Percentiles rank a stretch among this genome's conserved stretches.
These are phyloP conservation scores for Hypoxylon rickii DNA, from an alignment of 495 filamentous ascomycete genomes.

Conservation along the genomic window DNA sequence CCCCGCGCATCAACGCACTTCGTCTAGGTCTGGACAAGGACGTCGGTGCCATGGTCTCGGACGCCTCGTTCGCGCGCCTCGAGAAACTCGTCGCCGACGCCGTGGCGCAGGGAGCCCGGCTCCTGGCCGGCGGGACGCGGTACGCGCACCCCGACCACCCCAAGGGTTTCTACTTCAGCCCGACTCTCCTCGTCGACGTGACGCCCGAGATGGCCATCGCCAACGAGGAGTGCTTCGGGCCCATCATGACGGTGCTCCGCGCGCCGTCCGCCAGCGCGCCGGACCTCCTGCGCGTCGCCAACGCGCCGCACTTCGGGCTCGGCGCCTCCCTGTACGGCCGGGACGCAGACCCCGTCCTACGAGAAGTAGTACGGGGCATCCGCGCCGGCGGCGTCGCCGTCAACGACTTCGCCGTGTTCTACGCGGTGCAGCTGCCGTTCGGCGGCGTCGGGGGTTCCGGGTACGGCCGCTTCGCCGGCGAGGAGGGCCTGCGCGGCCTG, in stretches of 20 bases:
- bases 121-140: slow-evolving; percentile 80
- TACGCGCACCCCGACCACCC: slow-evolving; percentile 70
- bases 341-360: slow-evolving; percentile 47
- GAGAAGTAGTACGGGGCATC: slow-evolving; percentile 64
- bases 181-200: slow-evolving; percentile 88
- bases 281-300: slow-evolving; percentile 71
- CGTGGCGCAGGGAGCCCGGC: slow-evolving; percentile 72
- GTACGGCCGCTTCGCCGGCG: slow-evolving; percentile 91
- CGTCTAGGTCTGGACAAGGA: slow-evolving; percentile 70
- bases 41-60: slow-evolving; percentile 88
- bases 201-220: slow-evolving; percentile 80
- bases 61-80: slow-evolving; percentile 67
- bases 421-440: slow-evolving; percentile 91
- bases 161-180: slow-evolving; percentile 86
- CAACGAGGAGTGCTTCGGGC: slow-evolving; percentile 88
- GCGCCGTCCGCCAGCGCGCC: slow-evolving; percentile 55
- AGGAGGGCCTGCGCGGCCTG: slow-evolving; percentile 80
- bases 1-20: slow-evolving; percentile 70
- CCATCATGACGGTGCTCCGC: slow-evolving; percentile 82
- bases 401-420: slow-evolving; percentile 92
- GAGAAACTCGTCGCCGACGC: slow-evolving; percentile 77
- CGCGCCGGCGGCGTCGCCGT: slow-evolving; percentile 88
- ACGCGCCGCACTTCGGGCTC: slow-evolving; percentile 76
- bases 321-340: slow-evolving; percentile 83
- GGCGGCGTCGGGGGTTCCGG: slow-evolving; percentile 85